Conservation (phyloP, 2,329 filamentous ascomycete genomes). For the Phaeosphaeriaceae sp. region DNA sequence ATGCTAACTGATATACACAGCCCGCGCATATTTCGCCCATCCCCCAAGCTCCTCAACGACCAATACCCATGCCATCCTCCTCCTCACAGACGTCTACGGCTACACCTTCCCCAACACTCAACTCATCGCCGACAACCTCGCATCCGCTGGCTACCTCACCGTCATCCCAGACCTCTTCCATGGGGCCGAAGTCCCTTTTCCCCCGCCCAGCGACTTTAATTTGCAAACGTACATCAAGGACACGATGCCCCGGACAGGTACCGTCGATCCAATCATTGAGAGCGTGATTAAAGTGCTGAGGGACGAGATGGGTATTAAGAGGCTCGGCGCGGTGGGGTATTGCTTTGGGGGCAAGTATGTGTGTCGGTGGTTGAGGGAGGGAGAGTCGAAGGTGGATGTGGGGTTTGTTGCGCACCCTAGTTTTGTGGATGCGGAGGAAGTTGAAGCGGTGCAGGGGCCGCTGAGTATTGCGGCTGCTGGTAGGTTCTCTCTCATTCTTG, state of each 20-base stretch:
- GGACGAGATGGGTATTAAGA: constrained; percentile 59
- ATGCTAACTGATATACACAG: too few species aligned
- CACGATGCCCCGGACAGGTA: constrained; percentile 47
- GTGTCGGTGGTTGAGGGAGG: constrained; percentile 65
- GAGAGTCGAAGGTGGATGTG: constrained; percentile 68
- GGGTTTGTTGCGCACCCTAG: constrained; percentile 80
- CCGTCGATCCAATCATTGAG: constrained; percentile 62
- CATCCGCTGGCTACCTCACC: constrained; percentile 73
- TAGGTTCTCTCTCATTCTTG: too few species aligned
- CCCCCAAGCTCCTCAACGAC: constrained; percentile 58
- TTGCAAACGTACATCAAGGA: constrained; percentile 58
- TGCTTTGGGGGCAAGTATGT: constrained; percentile 73
- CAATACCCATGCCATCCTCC: constrained; percentile 60
- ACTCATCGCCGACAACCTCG: constrained; percentile 75
- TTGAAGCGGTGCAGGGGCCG: constrained; percentile 63
- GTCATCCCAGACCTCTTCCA: constrained; percentile 75
- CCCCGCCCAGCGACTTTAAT: constrained; percentile 59
- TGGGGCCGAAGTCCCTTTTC: constrained; percentile 66
- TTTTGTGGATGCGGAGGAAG: constrained; percentile 70
- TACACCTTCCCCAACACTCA: constrained; percentile 60
- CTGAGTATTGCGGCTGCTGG: constrained; percentile 68
- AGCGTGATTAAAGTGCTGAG: constrained; percentile 65
- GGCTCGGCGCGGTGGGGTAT: constrained; percentile 72
- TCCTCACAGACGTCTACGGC: constrained; percentile 64
- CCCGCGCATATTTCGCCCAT: constrained; percentile 63